These are phyloP conservation scores for Citrus trifoliata DNA, from an alignment of 345 rosid genomes.

Conservation along the genomic window DNA sequence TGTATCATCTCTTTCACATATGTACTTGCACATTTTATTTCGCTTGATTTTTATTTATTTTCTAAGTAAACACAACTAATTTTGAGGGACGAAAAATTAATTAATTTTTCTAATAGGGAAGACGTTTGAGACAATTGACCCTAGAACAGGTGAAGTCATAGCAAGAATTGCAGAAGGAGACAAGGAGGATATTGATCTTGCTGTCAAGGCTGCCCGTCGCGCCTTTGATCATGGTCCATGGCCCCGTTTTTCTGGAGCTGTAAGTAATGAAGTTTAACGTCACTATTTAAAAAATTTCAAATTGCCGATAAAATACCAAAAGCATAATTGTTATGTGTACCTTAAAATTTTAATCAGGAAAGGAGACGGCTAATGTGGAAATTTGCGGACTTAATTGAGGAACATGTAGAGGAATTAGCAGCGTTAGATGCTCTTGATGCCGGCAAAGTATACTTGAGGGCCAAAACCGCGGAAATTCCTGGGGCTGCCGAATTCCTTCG, in stretches of 20 bases:
- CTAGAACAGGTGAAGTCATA: slow-evolving; percentile 45
- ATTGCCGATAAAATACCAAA: too few species aligned
- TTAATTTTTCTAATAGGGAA: slow-evolving; percentile 23
- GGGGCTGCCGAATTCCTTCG: slow-evolving; percentile 30
- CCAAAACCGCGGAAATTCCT: slow-evolving; percentile 59
- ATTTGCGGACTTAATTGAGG: slow-evolving; percentile 61
- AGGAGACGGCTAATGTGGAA: slow-evolving; percentile 61
- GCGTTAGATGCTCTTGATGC: slow-evolving; percentile 63
- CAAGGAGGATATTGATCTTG: slow-evolving; percentile 51
- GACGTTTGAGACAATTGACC: slow-evolving; percentile 58
- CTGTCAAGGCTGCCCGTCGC: slow-evolving; percentile 58
- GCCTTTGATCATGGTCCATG: slow-evolving; percentile 69
- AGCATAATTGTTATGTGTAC: too few species aligned
- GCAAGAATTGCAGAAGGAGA: slow-evolving; percentile 52
- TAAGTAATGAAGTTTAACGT: slow-evolving; percentile 18
- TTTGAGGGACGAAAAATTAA: not conserved
- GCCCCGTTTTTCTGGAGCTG: slow-evolving; percentile 64
- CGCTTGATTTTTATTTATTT: not conserved
- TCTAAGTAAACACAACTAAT: not conserved
- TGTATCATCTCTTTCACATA: too few species aligned
- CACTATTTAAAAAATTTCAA: not conserved
- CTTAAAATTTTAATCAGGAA: slow-evolving; percentile 30
- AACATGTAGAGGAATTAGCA: slow-evolving; percentile 63
- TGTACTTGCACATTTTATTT: not conserved
- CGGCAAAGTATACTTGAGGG: slow-evolving; percentile 46